These are phyloP conservation scores for Cenchrus fungigraminus DNA, from an alignment of 176 grass and related monocot genomes.

Conservation along the genomic window DNA sequence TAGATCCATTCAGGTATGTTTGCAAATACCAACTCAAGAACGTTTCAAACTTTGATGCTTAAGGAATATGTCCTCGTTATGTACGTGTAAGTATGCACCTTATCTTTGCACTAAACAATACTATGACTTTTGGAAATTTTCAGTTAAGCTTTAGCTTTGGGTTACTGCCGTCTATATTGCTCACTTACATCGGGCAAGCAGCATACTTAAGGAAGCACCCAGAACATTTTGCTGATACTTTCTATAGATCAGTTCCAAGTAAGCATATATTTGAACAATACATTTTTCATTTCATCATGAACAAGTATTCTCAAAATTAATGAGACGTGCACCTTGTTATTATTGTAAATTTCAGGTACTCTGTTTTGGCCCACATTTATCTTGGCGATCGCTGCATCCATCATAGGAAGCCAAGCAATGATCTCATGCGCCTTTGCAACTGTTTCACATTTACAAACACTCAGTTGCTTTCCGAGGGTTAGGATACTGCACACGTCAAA, in stretches of 20 bases:
- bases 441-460: constrained; percentile 45
- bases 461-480: constrained; percentile 58
- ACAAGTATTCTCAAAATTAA: not conserved
- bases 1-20: constrained; percentile 52
- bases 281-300: not conserved
- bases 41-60: not conserved
- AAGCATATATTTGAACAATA: not conserved
- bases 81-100: not conserved
- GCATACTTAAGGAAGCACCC: constrained; percentile 43
- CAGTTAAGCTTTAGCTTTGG: constrained; percentile 40
- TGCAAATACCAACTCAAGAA: not conserved
- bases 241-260: constrained; percentile 64
- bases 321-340: not conserved
- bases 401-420: constrained; percentile 64
- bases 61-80: not conserved
- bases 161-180: constrained; percentile 41
- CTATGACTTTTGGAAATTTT: not conserved
- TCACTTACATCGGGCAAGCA: constrained; percentile 61
- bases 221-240: constrained; percentile 28
- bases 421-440: constrained; percentile 59
- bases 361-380: constrained; percentile 57
- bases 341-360: constrained; percentile 20
- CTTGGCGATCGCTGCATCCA: constrained; percentile 45
- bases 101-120: not conserved
- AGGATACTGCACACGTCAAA: constrained; percentile 52